These are phyloP conservation scores for Angophora floribunda DNA, from an alignment of 345 rosid genomes.

Conservation along the genomic window DNA sequence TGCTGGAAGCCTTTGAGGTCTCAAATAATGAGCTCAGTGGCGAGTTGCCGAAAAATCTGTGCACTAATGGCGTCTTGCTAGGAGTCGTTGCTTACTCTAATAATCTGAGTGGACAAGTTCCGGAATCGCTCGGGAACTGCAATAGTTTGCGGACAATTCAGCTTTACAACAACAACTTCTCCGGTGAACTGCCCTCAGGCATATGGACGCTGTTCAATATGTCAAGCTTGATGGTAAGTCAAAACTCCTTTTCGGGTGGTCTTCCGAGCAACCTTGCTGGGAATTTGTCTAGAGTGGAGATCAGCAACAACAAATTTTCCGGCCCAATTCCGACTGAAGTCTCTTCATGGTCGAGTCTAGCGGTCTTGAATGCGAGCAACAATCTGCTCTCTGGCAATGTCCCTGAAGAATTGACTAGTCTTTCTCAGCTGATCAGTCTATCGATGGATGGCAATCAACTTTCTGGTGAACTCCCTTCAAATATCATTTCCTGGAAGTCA, in stretches of 20 bases:
- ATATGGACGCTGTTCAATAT: conserved; percentile 52
- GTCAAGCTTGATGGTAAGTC: conserved; percentile 41
- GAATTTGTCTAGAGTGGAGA: conserved; percentile 67
- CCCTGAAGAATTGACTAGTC: conserved; percentile 48
- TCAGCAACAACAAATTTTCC: conserved; percentile 56
- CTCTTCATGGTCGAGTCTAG: conserved; percentile 44
- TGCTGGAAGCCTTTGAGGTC: conserved; percentile 57
- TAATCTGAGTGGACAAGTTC: conserved; percentile 58
- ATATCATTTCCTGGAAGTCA: conserved; percentile 55
- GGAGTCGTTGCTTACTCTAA: conserved; percentile 61
- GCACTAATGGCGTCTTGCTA: conserved; percentile 42
- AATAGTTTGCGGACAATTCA: conserved; percentile 38
- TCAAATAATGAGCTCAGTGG: conserved; percentile 56
- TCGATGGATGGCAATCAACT: conserved; percentile 51
- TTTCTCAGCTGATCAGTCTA: conserved; percentile 27
- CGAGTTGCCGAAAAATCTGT: conserved; percentile 52
- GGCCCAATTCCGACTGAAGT: conserved; percentile 56
- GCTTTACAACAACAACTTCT: conserved; percentile 58
- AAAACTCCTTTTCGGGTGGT: conserved; percentile 58
- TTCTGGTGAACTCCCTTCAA: conserved; percentile 57
- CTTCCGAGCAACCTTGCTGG: conserved; percentile 48
- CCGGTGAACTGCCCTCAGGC: conserved; percentile 64
- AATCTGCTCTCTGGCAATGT: conserved; percentile 57
- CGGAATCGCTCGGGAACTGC: conserved; percentile 61
- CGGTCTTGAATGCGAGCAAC: conserved; percentile 53